These are phyloP conservation scores for Pichia heedii DNA, from an alignment of 805 yeast genomes.

Conservation along the genomic window DNA sequence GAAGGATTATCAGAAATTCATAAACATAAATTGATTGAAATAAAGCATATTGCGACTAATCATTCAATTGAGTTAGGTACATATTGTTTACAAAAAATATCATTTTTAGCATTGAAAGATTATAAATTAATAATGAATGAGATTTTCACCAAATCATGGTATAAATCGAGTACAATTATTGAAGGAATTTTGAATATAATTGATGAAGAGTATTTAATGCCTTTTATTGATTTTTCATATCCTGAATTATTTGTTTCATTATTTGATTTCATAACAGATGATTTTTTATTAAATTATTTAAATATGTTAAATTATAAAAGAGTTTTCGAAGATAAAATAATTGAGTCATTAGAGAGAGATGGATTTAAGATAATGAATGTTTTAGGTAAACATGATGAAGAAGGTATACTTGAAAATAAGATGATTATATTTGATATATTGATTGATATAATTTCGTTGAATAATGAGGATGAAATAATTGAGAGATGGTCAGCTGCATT, in stretches of 20 bases:
- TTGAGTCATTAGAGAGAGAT: slow-evolving; percentile 51
- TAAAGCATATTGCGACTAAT: slow-evolving; percentile 14
- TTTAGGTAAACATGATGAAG: slow-evolving; percentile 37
- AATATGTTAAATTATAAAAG: slow-evolving; percentile 17
- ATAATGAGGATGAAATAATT: slow-evolving; percentile 39
- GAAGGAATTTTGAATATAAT: slow-evolving; percentile 20
- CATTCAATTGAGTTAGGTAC: slow-evolving; percentile 20
- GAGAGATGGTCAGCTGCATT: slow-evolving; percentile 38
- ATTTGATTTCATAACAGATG: slow-evolving; percentile 28
- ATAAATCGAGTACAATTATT: slow-evolving; percentile 20
- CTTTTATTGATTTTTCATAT: slow-evolving; percentile 22
- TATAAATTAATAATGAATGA: slow-evolving; percentile 17
- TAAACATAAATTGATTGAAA: slow-evolving; percentile 17
- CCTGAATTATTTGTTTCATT: slow-evolving; percentile 24
- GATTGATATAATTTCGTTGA: slow-evolving; percentile 43
- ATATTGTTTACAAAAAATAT: slow-evolving; percentile 20
- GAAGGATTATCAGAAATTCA: slow-evolving; percentile 17
- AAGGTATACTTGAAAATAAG: slow-evolving; percentile 12
- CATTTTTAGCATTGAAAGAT: slow-evolving; percentile 19
- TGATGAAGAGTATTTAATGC: slow-evolving; percentile 20
- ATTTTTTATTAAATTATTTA: slow-evolving; percentile 31
- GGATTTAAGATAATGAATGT: slow-evolving; percentile 45
- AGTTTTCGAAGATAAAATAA: slow-evolving; percentile 22
- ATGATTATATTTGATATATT: slow-evolving; percentile 54
- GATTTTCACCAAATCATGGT: slow-evolving; percentile 24